phyloP scores from a whole-genome alignment of 371 early-diverging fungal species.

The Mucor ambiguus region DNA sequence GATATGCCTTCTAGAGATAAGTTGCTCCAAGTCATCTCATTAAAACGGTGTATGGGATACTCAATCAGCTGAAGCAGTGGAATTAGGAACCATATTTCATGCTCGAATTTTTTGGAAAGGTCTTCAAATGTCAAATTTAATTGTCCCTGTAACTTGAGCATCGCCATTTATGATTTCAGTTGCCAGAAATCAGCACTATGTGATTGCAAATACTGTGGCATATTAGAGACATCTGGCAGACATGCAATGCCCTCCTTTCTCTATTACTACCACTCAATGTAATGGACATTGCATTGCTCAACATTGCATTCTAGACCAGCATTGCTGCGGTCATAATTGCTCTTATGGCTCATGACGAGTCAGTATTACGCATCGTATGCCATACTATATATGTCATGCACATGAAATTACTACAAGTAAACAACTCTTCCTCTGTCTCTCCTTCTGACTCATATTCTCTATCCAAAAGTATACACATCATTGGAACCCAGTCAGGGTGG shows the following conservation, averaged over 20 bases:
- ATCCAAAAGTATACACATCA: not conserved
- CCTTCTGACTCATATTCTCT: not conserved
- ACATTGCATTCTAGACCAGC: not conserved
- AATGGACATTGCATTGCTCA: not conserved
- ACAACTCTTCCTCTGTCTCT: too few species aligned
- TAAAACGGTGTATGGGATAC: too few species aligned
- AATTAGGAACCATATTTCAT: too few species aligned
- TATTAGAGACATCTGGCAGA: not conserved
- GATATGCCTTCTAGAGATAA: not conserved
- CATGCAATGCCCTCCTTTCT: not conserved
- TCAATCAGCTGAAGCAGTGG: too few species aligned
- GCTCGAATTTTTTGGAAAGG: not conserved
- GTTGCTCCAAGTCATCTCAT: not conserved
- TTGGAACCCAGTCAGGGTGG: conserved; percentile 5
- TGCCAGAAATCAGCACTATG: not conserved
- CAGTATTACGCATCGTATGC: not conserved
- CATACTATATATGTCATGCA: not conserved
- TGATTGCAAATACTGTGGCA: not conserved
- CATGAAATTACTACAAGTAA: too few species aligned
- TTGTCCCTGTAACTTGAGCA: not conserved
- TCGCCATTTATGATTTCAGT: too few species aligned
- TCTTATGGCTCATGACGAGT: not conserved
- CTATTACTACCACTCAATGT: not conserved
- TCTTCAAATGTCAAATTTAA: not conserved
- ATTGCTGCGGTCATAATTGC: not conserved